Evolutionary conservation across 768 basidiomycete species (phyloP), one percentile per base, ranked within the genome.

Genomic region (Lactarius hatsudake): DNA sequence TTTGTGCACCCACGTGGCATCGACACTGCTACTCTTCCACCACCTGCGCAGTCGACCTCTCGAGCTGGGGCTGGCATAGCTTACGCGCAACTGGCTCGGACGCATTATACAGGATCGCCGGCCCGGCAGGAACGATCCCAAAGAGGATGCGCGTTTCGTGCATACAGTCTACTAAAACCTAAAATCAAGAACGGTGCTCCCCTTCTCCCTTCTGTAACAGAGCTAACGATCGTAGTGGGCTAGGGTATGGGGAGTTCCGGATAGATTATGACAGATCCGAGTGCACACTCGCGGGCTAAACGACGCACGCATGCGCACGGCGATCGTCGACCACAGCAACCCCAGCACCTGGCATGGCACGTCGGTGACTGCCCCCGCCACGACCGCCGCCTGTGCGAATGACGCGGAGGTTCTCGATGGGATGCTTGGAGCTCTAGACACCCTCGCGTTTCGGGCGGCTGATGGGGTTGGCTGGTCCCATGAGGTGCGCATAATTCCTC

Each of bases 51-150:
- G 96, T 1, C 86, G 93, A 48, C 94, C 96, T 0, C 86, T 94
- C 69, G 98, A 98, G 78, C 94, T 96, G 0, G 94, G 93, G 1
- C 83, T 99, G 9, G 95, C 94, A 23, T 98, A 94, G 94, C 85
- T 99, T 56, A 93, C 93, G 56, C 91, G 92, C 74, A 94, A 93
- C 74, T 98, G 94, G 93, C 89, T 93, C 62, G 85, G 84, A 30
- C 30, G 3, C 30, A 30, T 30, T 30, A 30, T 30, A 56, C 96
- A 98, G 76, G 85, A 83, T 0, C 79, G 84, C 0, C 93, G 93
- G 0, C 89, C 90, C 59, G 89, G 89, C 2, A 93, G 93, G 3
- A 96, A 98, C 26, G 26, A 28, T 1, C 26, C 26, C 26, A 28
- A 28, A 28, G 26, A 28, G 26, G 26, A 28, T 71, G 95, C 96